These are phyloP conservation scores for Backusella circina DNA, from an alignment of 192 early-diverging fungal genomes.

Conservation along the genomic window DNA sequence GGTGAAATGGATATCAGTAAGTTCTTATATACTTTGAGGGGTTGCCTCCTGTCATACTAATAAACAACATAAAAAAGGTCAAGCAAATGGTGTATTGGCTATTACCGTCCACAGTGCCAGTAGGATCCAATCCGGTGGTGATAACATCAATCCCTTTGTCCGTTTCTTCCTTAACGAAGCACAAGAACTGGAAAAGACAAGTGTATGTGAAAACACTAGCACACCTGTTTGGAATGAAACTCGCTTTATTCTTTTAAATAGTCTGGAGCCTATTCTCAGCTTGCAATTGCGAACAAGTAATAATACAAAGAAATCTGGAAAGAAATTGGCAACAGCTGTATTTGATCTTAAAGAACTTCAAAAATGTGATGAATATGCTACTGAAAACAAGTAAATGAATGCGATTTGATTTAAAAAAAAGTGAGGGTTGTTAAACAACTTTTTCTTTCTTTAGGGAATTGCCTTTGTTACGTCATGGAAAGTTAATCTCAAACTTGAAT, in stretches of 20 bases:
- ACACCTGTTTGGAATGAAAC: constrained; percentile 34
- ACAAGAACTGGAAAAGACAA: constrained; percentile 29
- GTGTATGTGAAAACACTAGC: neutral
- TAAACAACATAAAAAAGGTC: neutral
- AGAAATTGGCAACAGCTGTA: constrained; percentile 12
- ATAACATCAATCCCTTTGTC: constrained; percentile 16
- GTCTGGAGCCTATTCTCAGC: constrained; percentile 18
- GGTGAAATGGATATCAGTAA: constrained; percentile 36
- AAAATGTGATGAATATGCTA: neutral
- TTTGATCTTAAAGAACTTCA: constrained; percentile 15
- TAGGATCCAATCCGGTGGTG: constrained; percentile 11
- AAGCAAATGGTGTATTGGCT: constrained; percentile 39
- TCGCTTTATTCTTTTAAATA: constrained; percentile 28
- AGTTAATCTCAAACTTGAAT: constrained; percentile 23
- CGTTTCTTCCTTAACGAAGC: constrained; percentile 28
- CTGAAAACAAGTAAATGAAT: constrained; percentile 16
- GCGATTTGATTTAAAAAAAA: neutral
- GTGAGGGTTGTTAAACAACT: no score
- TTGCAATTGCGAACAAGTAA: constrained; percentile 18
- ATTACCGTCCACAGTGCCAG: constrained; percentile 19
- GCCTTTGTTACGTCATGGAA: constrained; percentile 26
- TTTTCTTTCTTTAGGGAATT: constrained; percentile 29
- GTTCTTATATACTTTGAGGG: neutral
- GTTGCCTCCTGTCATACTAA: neutral
- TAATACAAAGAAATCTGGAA: constrained; percentile 12